Conservation (phyloP, 2,329 filamentous ascomycete genomes). For the Diaporthe sp. region DNA sequence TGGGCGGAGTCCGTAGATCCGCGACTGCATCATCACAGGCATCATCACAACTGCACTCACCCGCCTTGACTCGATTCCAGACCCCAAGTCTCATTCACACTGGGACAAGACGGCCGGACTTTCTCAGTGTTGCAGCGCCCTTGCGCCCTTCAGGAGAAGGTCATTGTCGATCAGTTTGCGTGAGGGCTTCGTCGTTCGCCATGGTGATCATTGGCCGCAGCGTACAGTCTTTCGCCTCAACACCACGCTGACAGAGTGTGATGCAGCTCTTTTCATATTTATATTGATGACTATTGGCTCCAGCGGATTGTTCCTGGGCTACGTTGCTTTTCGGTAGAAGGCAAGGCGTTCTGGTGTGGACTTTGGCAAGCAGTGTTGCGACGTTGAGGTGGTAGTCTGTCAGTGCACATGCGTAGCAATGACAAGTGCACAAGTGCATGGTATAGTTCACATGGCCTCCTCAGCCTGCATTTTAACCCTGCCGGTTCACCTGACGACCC, state of each 20-base stretch:
- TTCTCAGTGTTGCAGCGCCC: not conserved
- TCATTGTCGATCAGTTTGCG: not conserved
- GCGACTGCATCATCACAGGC: not conserved
- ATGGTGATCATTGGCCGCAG: not conserved
- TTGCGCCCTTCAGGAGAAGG: not conserved
- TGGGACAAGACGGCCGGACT: not conserved
- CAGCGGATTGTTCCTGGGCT: not conserved
- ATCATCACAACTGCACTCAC: not conserved
- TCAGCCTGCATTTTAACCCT: not conserved
- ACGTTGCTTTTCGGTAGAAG: not conserved
- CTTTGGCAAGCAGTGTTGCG: not conserved
- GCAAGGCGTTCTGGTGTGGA: not conserved
- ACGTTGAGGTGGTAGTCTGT: conserved; percentile 7
- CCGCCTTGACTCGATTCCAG: not conserved
- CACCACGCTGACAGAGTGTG: not conserved
- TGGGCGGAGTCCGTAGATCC: not conserved
- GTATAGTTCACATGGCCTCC: not conserved
- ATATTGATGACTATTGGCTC: not conserved
- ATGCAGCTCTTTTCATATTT: not conserved
- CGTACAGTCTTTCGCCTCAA: not conserved
- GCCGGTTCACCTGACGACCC: not conserved
- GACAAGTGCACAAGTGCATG: not conserved
- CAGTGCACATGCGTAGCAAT: conserved; percentile 8
- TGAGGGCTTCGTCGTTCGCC: not conserved
- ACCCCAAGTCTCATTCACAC: not conserved